Evolutionary conservation across 148 eudicot species (phyloP).

Genomic region (Pouteria glomerata): DNA sequence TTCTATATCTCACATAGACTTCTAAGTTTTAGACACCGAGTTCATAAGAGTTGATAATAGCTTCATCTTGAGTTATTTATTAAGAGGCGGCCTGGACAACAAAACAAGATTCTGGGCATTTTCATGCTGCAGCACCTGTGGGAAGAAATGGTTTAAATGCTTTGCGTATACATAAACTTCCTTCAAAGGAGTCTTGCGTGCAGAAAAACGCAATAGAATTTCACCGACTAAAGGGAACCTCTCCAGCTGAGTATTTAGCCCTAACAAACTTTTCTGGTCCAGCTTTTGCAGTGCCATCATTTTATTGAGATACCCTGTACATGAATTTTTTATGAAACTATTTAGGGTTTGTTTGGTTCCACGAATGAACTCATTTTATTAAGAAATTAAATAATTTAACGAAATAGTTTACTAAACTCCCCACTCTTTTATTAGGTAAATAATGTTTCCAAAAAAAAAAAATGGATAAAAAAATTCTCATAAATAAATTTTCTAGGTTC

Average conservation of each 20-base stretch:
- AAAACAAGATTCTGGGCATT: constrained; percentile 41
- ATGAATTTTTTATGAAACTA: background rate
- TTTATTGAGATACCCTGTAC: constrained; percentile 72
- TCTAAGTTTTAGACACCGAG: constrained; percentile 36
- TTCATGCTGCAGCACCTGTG: constrained; percentile 81
- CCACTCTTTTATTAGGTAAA: too few species aligned
- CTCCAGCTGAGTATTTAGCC: constrained; percentile 76
- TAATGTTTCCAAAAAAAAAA: too few species aligned
- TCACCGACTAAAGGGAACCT: constrained; percentile 35
- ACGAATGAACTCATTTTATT: background rate
- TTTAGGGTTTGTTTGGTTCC: background rate
- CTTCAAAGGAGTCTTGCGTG: background rate
- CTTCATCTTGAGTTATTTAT: constrained; percentile 57
- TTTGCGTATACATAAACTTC: constrained; percentile 14
- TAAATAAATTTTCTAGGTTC: too few species aligned
- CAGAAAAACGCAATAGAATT: constrained; percentile 4
- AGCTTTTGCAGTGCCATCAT: constrained; percentile 35
- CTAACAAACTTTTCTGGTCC: constrained; percentile 80
- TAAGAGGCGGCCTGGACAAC: constrained; percentile 40
- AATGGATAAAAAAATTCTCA: too few species aligned
- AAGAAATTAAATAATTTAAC: too few species aligned
- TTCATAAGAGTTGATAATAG: constrained; percentile 34
- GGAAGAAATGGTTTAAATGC: constrained; percentile 26
- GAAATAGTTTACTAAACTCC: too few species aligned
- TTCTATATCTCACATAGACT: constrained; percentile 38